Percentiles rank a stretch among this genome's conserved stretches.
Evolutionary conservation across 202 grass and related monocot species (phyloP).

Genomic region (Zoysia matrella): DNA sequence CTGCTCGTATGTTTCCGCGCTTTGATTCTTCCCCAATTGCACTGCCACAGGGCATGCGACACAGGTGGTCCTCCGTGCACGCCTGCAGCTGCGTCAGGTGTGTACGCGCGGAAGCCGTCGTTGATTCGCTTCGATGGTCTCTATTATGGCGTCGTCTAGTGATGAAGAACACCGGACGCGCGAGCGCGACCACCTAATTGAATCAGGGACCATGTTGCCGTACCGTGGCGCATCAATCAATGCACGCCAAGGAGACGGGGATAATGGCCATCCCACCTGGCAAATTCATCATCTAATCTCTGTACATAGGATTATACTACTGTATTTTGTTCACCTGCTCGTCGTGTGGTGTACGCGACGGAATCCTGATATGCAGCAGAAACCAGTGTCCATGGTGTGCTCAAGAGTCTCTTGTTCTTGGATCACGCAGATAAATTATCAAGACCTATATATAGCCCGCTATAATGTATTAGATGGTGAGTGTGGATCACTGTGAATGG

Average conservation of each 20-base stretch:
- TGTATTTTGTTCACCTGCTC: background rate
- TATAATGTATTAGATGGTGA: too few species aligned
- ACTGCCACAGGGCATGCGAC: background rate
- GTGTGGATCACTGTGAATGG: background rate
- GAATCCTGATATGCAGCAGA: background rate
- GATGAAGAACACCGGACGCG: background rate
- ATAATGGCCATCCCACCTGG: constrained; percentile 28
- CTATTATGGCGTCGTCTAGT: background rate
- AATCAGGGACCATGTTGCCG: constrained; percentile 51
- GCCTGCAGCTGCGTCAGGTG: background rate
- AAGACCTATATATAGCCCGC: background rate
- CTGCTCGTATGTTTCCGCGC: background rate
- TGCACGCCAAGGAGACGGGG: background rate
- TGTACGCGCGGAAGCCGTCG: background rate
- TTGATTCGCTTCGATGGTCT: constrained; percentile 16
- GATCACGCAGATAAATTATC: constrained; percentile 2
- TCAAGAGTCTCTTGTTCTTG: background rate
- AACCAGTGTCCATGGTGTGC: background rate
- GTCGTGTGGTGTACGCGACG: background rate
- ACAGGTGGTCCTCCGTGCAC: constrained; percentile 23
- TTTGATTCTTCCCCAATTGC: background rate
- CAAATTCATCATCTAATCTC: constrained; percentile 21
- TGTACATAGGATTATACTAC: background rate
- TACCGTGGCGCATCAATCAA: constrained; percentile 47
- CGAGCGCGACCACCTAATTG: constrained; percentile 29